Evolutionary conservation across 192 early-diverging fungal genomes (phyloP), one percentile per base, ranked within the genome.

Genomic region (Podila clonocystis): DNA sequence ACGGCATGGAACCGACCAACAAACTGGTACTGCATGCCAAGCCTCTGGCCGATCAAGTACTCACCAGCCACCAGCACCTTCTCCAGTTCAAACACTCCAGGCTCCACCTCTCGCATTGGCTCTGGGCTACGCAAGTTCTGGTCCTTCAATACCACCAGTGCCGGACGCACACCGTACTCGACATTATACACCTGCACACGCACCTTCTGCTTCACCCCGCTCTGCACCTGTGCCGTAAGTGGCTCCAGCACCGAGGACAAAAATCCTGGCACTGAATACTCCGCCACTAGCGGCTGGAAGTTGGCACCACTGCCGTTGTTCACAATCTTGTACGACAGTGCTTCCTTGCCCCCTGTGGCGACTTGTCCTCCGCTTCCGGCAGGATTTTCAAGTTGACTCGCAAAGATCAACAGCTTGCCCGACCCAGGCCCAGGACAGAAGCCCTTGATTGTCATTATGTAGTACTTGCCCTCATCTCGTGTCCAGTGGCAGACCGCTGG

Each of bases 171-270:
- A 48, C 45, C 65, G 8, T 61, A 36, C 20, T 52, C 50, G n/a
- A 69, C 9, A 34, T 58, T 22, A 69, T 45, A 64, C 30, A 75
- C 45, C 30, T 12, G 34, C n/a, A 75, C 58, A 0, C 66, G 67
- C 31, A 76, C 64, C 41, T 5, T 64, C 41, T 70, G 68, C 34
- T 19, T 65, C 5, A 50, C 63, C 12, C 68, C 68, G 24, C 68
- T 63, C 38, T 58, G 63, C 1, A 76, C 68, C 38, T 29, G 24
- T 2, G 62, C 74, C 6, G 68, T 58, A 0, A 70, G 48, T 5
- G 74, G 74, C 24, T 76, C 74, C 29, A 76, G 11, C 17, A 76
- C 36, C 67, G 74, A 76, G 30, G 33, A 55, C 55, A 19, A 30
- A 24, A 76, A 76, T 13, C 45, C 41, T 13, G 30, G n/a, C 0